Percentiles rank a stretch among this genome's conserved stretches.
These are phyloP conservation scores for Ustilago xerochloae DNA, from an alignment of 1,284 basidiomycete species.

Conservation along the genomic window DNA sequence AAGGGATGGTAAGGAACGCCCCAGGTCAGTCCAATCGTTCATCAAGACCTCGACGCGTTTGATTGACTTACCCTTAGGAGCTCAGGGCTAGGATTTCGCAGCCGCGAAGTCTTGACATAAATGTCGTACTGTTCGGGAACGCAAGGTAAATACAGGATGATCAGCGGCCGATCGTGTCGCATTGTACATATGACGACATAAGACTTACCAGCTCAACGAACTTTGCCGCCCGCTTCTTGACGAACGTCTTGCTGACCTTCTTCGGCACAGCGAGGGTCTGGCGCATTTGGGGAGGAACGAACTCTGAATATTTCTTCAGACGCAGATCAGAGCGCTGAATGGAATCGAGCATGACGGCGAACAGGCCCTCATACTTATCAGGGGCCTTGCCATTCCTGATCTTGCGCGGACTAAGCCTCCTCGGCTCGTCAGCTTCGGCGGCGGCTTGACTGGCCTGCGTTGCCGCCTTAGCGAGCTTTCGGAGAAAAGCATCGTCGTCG, in stretches of 20 bases:
- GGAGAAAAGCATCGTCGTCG: not conserved
- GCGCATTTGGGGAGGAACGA: conserved; percentile 1
- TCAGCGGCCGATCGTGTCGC: not conserved
- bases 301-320: conserved; percentile 15
- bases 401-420: not conserved
- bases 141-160: too few relatives aligned
- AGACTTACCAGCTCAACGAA: conserved; percentile 22
- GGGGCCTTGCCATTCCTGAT: not conserved
- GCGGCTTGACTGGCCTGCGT: not conserved
- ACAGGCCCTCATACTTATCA: not conserved
- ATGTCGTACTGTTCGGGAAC: not conserved
- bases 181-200: not conserved
- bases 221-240: not conserved
- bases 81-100: not conserved
- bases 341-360: not conserved
- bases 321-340: conserved; percentile 15
- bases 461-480: not conserved
- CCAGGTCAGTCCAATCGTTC: too few relatives aligned
- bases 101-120: not conserved
- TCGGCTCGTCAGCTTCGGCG: not conserved
- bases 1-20: not conserved
- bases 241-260: conserved; percentile 7
- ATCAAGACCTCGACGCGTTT: too few relatives aligned
- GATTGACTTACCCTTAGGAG: conserved; percentile 3
- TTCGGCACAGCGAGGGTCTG: conserved; percentile 1